These are phyloP conservation scores for Paraphoma chrysanthemicola DNA, from an alignment of 2,329 filamentous ascomycete species.

Conservation along the genomic window DNA sequence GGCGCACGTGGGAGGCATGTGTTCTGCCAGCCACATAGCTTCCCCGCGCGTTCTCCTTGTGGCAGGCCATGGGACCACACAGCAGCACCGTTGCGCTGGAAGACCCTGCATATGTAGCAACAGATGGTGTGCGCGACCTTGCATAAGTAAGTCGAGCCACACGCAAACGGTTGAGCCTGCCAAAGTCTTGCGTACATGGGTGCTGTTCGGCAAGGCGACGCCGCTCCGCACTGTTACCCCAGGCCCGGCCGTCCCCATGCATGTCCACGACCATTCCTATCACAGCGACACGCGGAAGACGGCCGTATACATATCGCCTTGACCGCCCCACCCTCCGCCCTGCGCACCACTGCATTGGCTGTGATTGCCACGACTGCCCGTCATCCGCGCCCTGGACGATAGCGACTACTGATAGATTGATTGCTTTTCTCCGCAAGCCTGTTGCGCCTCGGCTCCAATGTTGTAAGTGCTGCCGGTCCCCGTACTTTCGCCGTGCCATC, in stretches of 20 bases:
- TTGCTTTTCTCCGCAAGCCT: slow-evolving; percentile 19
- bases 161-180: neutral
- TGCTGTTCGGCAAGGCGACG: slow-evolving; percentile 1
- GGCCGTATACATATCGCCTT: neutral
- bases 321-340: slow-evolving; percentile 1
- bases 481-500: slow-evolving; percentile 16
- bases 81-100: neutral
- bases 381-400: slow-evolving; percentile 8
- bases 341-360: neutral
- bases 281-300: neutral
- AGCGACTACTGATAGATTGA: slow-evolving; percentile 9
- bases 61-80: neutral
- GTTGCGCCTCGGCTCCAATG: slow-evolving; percentile 41
- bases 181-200: neutral
- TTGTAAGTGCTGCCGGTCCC: slow-evolving; percentile 47
- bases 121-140: neutral
- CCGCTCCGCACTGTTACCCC: slow-evolving; percentile 3
- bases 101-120: neutral
- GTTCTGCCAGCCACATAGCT: neutral
- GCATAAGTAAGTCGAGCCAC: neutral
- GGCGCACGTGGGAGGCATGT: neutral
- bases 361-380: slow-evolving; percentile 9
- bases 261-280: neutral
- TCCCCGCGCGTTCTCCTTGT: slow-evolving; percentile 4
- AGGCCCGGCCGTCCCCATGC: neutral